A percentile compares a stretch with the other conserved stretches of the same genome.
Conservation (phyloP, 768 basidiomycete genomes). For the Mycena rebaudengoi region DNA sequence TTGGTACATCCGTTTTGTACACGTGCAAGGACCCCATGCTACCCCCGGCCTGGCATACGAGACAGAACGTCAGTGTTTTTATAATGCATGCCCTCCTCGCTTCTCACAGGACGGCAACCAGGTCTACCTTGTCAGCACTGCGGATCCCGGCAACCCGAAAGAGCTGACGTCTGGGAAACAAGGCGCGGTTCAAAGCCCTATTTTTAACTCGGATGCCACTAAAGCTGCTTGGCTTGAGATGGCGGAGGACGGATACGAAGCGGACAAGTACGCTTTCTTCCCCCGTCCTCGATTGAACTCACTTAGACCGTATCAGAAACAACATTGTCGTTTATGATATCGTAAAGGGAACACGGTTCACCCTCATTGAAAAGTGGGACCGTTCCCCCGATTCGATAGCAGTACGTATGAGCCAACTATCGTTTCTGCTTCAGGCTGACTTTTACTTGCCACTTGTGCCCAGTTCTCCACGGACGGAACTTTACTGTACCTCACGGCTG, state of each 20-base stretch:
- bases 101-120: slow-evolving; percentile 33
- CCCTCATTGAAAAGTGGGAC: slow-evolving; percentile 87
- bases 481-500: slow-evolving; percentile 77
- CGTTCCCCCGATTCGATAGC: slow-evolving; percentile 71
- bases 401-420: slow-evolving; percentile 47
- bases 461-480: slow-evolving; percentile 81
- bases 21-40: slow-evolving; percentile 87
- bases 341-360: slow-evolving; percentile 68
- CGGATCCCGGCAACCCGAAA: slow-evolving; percentile 55
- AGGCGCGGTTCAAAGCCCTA: slow-evolving; percentile 82
- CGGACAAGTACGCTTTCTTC: slow-evolving; percentile 65
- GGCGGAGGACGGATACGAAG: slow-evolving; percentile 88
- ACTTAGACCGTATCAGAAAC: slow-evolving; percentile 50
- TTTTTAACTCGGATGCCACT: slow-evolving; percentile 70
- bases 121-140: slow-evolving; percentile 76
- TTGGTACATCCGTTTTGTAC: slow-evolving; percentile 74
- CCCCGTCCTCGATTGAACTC: not conserved
- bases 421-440: not conserved
- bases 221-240: slow-evolving; percentile 91
- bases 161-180: slow-evolving; percentile 87
- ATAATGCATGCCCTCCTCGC: slow-evolving; percentile 10
- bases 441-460: slow-evolving; percentile 15
- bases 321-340: slow-evolving; percentile 87
- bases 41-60: slow-evolving; percentile 85
- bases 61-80: slow-evolving; percentile 69